Evolutionary conservation across 2,329 filamentous ascomycete genomes (phyloP), one percentile per base, ranked within the genome.

Genomic region (Penicillium sp.): DNA sequence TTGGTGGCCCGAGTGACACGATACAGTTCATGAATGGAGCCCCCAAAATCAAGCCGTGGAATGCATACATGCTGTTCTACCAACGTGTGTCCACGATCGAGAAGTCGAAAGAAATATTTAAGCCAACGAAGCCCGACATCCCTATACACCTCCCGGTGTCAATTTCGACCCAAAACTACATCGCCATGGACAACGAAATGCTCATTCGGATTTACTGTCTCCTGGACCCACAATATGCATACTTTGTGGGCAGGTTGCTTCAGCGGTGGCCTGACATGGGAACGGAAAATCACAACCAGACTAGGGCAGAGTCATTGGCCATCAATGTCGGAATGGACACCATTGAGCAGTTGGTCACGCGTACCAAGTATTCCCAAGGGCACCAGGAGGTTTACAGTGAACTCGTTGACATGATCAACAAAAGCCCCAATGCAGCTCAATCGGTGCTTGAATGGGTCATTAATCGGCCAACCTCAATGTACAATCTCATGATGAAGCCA

Each of bases 21-120:
- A 77, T 58, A 67, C 81, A 61, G 77, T 80, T 67, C 75, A 78
- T 66, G 77, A 78, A 59, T 19, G 69, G 72, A 31, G 71, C 80
- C 19, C 64, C 79, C 0, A 86, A 82, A 62, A 84, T 87, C 67
- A 93, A 93, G 74, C 83, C 84, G 5, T 79, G 88, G 80, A 97
- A 91, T 72, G 94, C 93, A 13, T 99, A 99, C 74, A 97, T 99
- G 90, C 82, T 99, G 9, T 97, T 99, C 74, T 99, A 99, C 73
- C 90, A 97, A 73, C 86, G 94, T 49, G 84, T 87, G 4, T 87
- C 87, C 0, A 84, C 85, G 5, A 80, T 93, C 56, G 78, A 80
- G 19, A 73, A 75, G 17, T 82, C 84, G 58, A 81, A 84, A 64
- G 75, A 81, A 29, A 67, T 73, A 2, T 76, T 86, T 64, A 71